Base-by-base conservation (phyloP, 495 filamentous ascomycete species). In the Halenospora varia region DNA sequence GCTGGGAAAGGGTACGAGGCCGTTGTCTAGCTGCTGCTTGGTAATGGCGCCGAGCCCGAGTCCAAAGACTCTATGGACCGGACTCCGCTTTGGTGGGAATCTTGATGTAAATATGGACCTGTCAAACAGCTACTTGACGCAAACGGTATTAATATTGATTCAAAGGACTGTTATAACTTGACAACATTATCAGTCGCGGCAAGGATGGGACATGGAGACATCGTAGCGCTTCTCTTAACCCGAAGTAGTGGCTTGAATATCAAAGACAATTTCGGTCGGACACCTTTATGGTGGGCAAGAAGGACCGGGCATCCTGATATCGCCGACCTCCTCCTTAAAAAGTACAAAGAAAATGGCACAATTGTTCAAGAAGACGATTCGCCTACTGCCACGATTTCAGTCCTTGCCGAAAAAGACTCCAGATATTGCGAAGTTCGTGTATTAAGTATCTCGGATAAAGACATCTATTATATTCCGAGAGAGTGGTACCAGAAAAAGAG, bases 271-370 rank as follows among this genome's bases (percentile, higher is more conserved):
- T 53, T 51, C 49, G 40, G 40, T 45, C 56, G 40, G 29, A 39
- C 56, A 23, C 35, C 56, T 41, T 52, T 59, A 46, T 59, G 56
- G 56, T 59, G 56, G 56, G 48, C 56, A 44, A 51, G 49, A 53
- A 51, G 49, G 15, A 24, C n/a, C 22, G 56, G 10, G 26, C 3
- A 46, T 46, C 24, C 35, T n/a, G 26, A 52, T 18, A 53, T 59
- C 18, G 20, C 47, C 18, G 25, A 42, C 25, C 48, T 59, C 19
- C 41, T 59, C 19, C 26, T 59, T 53, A 20, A 59, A 57, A 51
- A 57, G 25, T 57, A 51, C n/a, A 57, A 18, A 47, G 48, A 59
- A 25, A 59, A 52, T 23, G 48, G 56, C 9, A 59, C 51, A 47
- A 44, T 17, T 42, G 22, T 17, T 26, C 6, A 24, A 24, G 56